Evolutionary conservation across 371 early-diverging fungal genomes (phyloP).

Genomic region (Mucor plumbeus): DNA sequence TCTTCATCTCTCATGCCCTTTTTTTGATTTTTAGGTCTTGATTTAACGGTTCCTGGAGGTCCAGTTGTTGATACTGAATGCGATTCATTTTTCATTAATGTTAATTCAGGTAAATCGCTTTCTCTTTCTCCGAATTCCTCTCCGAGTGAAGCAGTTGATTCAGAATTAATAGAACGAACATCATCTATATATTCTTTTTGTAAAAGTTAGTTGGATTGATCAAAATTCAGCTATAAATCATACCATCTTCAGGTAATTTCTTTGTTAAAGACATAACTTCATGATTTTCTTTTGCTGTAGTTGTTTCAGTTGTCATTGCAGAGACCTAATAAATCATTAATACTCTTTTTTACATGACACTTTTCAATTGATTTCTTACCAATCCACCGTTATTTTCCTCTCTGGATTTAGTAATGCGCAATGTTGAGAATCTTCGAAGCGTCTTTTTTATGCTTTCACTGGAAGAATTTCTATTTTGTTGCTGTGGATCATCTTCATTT

Average conservation of each 20-base stretch:
- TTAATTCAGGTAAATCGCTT: constrained; percentile 1
- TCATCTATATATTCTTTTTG: constrained; percentile 19
- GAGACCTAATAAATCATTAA: constrained; percentile 9
- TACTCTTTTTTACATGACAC: background rate
- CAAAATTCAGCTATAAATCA: background rate
- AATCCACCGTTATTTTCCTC: constrained; percentile 8
- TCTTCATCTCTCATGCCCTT: constrained; percentile 61
- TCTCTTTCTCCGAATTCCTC: constrained; percentile 10
- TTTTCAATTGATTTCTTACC: background rate
- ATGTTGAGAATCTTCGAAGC: constrained; percentile 19
- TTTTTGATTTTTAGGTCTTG: constrained; percentile 39
- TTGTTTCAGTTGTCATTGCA: background rate
- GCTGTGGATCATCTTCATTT: background rate
- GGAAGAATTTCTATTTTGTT: background rate
- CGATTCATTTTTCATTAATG: background rate
- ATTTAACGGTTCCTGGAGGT: constrained; percentile 26
- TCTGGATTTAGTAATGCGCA: constrained; percentile 28
- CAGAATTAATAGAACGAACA: constrained; percentile 17
- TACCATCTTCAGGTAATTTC: constrained; percentile 16
- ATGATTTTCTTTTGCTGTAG: background rate
- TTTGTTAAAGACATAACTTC: background rate
- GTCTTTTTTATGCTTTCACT: constrained; percentile 11
- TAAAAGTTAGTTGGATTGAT: background rate
- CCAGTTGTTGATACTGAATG: background rate
- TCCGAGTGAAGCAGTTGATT: constrained; percentile 19